Base-by-base conservation (phyloP, 2,329 filamentous ascomycete genomes). In the Fusarium sp. region DNA sequence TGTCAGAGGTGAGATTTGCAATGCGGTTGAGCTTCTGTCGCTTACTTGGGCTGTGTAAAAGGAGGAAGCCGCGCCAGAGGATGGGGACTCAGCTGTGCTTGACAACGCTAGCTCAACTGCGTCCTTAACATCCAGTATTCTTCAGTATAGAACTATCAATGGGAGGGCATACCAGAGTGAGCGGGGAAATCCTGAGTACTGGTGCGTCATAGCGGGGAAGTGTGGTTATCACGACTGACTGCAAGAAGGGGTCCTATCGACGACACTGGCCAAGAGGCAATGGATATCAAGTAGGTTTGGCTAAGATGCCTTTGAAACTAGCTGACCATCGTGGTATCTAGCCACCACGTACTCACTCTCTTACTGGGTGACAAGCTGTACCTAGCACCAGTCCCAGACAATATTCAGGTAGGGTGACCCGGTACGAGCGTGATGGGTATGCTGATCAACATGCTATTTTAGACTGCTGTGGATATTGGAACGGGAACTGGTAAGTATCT, bases 21-120 rank as follows among this genome's bases (percentile, higher is more conserved):
- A 38, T 1, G 2, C 0, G 1, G 0, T 18, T 7, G 0, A 4
- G 4, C 3, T 7, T 1, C 4, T 6, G 2, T 12, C 0, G 4
- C 21, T 30, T 6, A 25, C 6, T 18, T 19, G 2, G 3, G 1
- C 3, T 2, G 5, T n/a, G 5, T 1, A 1, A 9, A 16, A 68
- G 56, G 65, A 44, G 3, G 35, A 18, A 7, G 6, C 13, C 1
- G 21, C 12, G 1, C 23, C 10, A 23, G 19, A 23, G 2, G 56
- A 68, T 30, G 10, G 3, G 2, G 56, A 63, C n/a, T 62, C 56
- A 3, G 44, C 32, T 1, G 11, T 63, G 0, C 8, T 49, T 18
- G 56, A 56, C 1, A 56, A 30, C 28, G 49, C 43, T 0, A 69
- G 49, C 9, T 68, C 64, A 12, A 57, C 64, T 0, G 57, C 57